These are phyloP conservation scores for Podospora didyma DNA, from an alignment of 495 filamentous ascomycete species.

Conservation along the genomic window DNA sequence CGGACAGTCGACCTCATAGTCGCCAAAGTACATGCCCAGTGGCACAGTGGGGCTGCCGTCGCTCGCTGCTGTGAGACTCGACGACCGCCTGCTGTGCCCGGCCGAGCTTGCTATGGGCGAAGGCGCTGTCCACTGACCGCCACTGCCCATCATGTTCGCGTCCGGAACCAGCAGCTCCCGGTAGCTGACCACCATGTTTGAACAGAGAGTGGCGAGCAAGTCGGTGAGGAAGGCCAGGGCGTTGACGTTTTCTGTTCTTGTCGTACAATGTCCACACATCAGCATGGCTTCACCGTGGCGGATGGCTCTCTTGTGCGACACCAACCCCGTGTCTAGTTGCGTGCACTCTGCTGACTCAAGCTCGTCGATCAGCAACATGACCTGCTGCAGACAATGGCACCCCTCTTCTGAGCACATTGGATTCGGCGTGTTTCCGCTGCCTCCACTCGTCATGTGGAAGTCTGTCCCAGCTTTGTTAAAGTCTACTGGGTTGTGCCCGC, in stretches of 20 bases:
- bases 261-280: slow-evolving; percentile 6
- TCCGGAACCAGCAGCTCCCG: neutral
- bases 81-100: neutral
- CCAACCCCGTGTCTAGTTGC: slow-evolving; percentile 10
- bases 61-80: neutral
- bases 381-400: slow-evolving; percentile 11
- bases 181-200: slow-evolving; percentile 8
- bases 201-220: slow-evolving; percentile 5
- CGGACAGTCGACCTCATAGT: slow-evolving; percentile 12
- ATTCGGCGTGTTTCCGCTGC: neutral
- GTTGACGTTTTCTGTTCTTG: slow-evolving; percentile 9
- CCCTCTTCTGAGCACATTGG: neutral
- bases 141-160: neutral
- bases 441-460: too few relatives aligned
- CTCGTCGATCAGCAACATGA: slow-evolving; percentile 11
- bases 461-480: neutral
- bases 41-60: neutral
- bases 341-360: slow-evolving; percentile 4
- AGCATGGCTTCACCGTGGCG: slow-evolving; percentile 13
- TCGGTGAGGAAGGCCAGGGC: slow-evolving; percentile 13
- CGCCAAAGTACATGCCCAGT: slow-evolving; percentile 8
- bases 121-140: too few relatives aligned
- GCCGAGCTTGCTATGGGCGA: neutral
- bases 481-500: too few relatives aligned
- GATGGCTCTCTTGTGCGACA: slow-evolving; percentile 10